Evolutionary conservation across 805 yeast species (phyloP).

Genomic region (Yarrowia alimentaria): DNA sequence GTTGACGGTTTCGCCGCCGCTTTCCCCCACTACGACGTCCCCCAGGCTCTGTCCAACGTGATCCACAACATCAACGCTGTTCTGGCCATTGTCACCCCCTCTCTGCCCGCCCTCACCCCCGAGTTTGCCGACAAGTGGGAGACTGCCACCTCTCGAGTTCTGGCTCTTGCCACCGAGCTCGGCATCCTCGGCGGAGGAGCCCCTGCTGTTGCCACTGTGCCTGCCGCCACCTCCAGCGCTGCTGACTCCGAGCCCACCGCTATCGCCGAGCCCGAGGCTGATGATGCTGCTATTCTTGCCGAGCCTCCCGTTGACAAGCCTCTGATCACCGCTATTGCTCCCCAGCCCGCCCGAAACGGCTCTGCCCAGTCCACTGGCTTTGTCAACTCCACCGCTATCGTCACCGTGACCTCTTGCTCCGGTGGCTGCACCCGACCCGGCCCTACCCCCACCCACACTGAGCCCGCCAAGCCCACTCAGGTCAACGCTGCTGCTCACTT

Average conservation of each 20-base stretch:
- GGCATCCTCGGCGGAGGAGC: background rate
- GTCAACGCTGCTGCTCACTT: conserved; percentile 6
- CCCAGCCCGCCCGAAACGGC: too few relatives aligned
- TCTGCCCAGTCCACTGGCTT: background rate
- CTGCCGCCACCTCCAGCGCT: background rate
- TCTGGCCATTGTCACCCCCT: background rate
- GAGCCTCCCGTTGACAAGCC: too few relatives aligned
- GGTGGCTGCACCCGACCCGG: too few relatives aligned
- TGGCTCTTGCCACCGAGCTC: background rate
- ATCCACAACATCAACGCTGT: background rate
- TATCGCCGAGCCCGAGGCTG: too few relatives aligned
- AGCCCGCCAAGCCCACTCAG: too few relatives aligned
- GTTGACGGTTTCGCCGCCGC: background rate
- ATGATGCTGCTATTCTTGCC: too few relatives aligned
- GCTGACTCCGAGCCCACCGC: background rate
- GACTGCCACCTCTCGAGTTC: background rate
- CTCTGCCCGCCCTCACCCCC: background rate
- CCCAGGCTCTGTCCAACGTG: background rate
- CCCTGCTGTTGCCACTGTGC: background rate
- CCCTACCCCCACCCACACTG: too few relatives aligned
- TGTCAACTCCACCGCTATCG: background rate
- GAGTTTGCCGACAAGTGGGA: background rate
- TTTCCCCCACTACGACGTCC: background rate
- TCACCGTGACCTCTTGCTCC: too few relatives aligned
- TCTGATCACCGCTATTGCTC: too few relatives aligned